phyloP scores from a whole-genome alignment of 352 stramenopile genomes.

The Halophytophthora polymorphica region DNA sequence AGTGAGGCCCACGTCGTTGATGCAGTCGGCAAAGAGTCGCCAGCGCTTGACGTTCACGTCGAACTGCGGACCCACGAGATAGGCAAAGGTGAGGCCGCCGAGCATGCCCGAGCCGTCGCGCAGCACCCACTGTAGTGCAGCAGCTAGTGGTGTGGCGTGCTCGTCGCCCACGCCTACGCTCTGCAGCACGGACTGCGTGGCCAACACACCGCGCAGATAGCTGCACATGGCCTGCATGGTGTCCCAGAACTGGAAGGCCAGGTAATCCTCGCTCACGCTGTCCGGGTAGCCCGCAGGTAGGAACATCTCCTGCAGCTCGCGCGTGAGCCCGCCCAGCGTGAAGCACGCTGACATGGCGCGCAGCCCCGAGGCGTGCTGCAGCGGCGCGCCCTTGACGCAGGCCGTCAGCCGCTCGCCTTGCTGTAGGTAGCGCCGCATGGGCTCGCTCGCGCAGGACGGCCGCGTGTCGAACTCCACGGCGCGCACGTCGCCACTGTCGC shows the following conservation, averaged over 20 bases:
- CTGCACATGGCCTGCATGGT: constrained; percentile 93
- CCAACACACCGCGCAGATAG: constrained; percentile 93
- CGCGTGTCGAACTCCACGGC: constrained; percentile 61
- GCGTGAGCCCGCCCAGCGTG: constrained; percentile 32
- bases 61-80: constrained; percentile 86
- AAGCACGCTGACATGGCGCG: constrained; percentile 18
- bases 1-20: constrained; percentile 94
- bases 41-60: constrained; percentile 96
- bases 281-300: constrained; percentile 81
- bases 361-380: constrained; percentile 1
- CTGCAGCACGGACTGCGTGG: constrained; percentile 91
- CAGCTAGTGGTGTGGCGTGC: constrained; percentile 62
- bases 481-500: constrained; percentile 24
- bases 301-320: constrained; percentile 85
- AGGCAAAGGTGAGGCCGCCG: constrained; percentile 93
- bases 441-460: constrained; percentile 48
- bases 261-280: constrained; percentile 89
- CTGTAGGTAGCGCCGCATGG: constrained; percentile 45
- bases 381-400: constrained; percentile 9
- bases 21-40: constrained; percentile 94
- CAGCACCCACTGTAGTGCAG: constrained; percentile 77
- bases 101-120: constrained; percentile 83
- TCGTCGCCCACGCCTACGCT: constrained; percentile 92
- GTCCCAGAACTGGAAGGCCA: constrained; percentile 95
- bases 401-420: constrained; percentile 31